phyloP scores from a whole-genome alignment of 345 rosid genomes.

The Hevea brasiliensis region DNA sequence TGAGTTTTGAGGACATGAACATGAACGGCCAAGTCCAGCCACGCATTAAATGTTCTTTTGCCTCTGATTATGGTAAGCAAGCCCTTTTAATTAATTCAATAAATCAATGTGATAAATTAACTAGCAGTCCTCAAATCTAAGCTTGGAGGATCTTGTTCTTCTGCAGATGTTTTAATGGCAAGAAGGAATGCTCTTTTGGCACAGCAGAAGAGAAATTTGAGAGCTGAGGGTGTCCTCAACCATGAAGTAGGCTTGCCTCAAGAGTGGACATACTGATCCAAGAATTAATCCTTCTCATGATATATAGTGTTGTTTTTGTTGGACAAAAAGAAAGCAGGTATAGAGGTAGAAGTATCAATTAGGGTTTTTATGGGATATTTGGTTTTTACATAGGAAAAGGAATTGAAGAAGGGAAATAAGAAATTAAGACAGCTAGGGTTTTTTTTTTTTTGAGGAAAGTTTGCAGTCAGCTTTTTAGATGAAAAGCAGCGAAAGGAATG shows the following conservation, averaged over 20 bases:
- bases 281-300: background rate
- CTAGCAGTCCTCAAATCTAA: too few species aligned
- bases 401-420: background rate
- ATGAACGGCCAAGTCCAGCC: conserved; percentile 15
- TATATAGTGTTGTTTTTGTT: background rate
- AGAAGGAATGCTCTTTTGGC: conserved; percentile 32
- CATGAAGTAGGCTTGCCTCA: conserved; percentile 54
- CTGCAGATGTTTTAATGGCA: conserved; percentile 46
- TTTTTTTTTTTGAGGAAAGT: background rate
- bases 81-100: too few species aligned
- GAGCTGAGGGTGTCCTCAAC: conserved; percentile 26
- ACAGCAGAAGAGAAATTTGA: conserved; percentile 33
- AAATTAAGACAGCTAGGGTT: background rate
- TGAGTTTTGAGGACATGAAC: conserved; percentile 19
- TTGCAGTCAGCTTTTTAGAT: conserved; percentile 1
- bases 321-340: background rate
- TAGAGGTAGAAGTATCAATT: background rate
- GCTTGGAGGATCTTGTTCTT: background rate
- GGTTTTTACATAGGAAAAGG: background rate
- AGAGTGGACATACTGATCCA: conserved; percentile 62
- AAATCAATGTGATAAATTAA: too few species aligned
- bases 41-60: conserved; percentile 23
- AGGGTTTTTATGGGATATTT: background rate
- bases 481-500: background rate
- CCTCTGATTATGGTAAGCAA: conserved; percentile 39